These are phyloP conservation scores for Chrysoporthe austroafricana DNA, from an alignment of 2,329 filamentous ascomycete species.

Conservation along the genomic window DNA sequence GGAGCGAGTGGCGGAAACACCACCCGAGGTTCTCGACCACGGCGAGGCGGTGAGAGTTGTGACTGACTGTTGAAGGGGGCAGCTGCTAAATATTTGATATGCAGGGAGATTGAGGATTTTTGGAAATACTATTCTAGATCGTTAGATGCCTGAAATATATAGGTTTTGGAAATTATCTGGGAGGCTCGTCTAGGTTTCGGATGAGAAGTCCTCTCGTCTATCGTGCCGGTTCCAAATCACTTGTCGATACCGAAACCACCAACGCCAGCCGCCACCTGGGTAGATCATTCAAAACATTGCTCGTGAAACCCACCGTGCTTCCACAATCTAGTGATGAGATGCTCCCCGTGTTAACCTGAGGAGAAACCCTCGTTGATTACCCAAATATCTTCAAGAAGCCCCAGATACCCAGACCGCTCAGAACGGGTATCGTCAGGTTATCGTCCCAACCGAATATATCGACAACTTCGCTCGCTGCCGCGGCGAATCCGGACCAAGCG, in stretches of 20 bases:
- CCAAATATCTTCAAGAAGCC: slow-evolving; percentile 89
- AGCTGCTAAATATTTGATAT: too few relatives aligned
- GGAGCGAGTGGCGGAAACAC: too few relatives aligned
- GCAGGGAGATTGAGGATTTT: too few relatives aligned
- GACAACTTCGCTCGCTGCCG: slow-evolving; percentile 85
- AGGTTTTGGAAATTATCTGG: background rate
- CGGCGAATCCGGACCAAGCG: slow-evolving; percentile 84
- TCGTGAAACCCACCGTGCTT: background rate
- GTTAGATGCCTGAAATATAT: background rate
- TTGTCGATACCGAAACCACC: background rate
- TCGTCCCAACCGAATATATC: slow-evolving; percentile 96
- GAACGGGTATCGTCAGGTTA: slow-evolving; percentile 92
- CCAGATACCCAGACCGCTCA: slow-evolving; percentile 89
- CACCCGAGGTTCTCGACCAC: too few relatives aligned
- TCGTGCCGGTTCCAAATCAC: background rate
- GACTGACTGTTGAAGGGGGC: too few relatives aligned
- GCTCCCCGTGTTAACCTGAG: background rate
- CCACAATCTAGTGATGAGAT: background rate
- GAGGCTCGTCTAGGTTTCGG: background rate
- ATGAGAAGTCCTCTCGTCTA: background rate
- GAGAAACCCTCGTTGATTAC: slow-evolving; percentile 36
- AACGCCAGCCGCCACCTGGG: background rate
- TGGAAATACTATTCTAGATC: background rate
- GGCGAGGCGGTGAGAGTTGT: too few relatives aligned
- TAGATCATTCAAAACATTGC: background rate